A percentile compares a stretch with the other conserved stretches of the same genome.
Conservation (phyloP, 257 asterid species). For the Penstemon davidsonii region DNA sequence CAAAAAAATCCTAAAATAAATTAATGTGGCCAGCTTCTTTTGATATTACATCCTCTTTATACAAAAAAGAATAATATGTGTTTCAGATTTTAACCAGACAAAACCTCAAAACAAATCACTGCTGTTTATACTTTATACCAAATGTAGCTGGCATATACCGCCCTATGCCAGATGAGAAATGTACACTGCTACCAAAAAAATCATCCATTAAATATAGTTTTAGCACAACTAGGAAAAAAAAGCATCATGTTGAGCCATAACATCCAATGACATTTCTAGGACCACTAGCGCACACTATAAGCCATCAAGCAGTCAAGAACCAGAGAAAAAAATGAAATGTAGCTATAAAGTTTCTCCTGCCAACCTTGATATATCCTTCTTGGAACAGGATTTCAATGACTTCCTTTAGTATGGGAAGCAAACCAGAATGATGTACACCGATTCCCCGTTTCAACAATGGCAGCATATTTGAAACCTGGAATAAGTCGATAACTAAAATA, state of each 20-base stretch:
- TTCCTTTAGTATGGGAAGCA: slow-evolving; percentile 96
- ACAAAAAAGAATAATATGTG: no score
- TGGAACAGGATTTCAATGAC: slow-evolving; percentile 96
- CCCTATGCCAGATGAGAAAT: background rate
- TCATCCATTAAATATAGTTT: slow-evolving; percentile 17
- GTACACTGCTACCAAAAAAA: slow-evolving; percentile 1
- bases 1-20: slow-evolving; percentile 1
- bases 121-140: slow-evolving; percentile 6
- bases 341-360: slow-evolving; percentile 26
- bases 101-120: slow-evolving; percentile 4
- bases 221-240: slow-evolving; percentile 4
- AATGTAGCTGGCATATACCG: slow-evolving; percentile 13
- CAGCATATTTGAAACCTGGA: slow-evolving; percentile 88
- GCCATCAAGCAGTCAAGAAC: slow-evolving; percentile 22
- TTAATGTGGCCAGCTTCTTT: slow-evolving; percentile 1
- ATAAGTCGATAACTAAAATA: slow-evolving; percentile 5
- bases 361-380: slow-evolving; percentile 95
- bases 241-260: background rate
- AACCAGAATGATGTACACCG: slow-evolving; percentile 98
- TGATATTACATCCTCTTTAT: background rate
- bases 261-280: background rate
- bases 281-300: slow-evolving; percentile 4
- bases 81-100: background rate
- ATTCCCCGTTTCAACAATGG: slow-evolving; percentile 95
- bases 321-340: slow-evolving; percentile 6